These are phyloP conservation scores for Ganoderma meredithae DNA, from an alignment of 1,284 basidiomycete genomes.

Conservation along the genomic window DNA sequence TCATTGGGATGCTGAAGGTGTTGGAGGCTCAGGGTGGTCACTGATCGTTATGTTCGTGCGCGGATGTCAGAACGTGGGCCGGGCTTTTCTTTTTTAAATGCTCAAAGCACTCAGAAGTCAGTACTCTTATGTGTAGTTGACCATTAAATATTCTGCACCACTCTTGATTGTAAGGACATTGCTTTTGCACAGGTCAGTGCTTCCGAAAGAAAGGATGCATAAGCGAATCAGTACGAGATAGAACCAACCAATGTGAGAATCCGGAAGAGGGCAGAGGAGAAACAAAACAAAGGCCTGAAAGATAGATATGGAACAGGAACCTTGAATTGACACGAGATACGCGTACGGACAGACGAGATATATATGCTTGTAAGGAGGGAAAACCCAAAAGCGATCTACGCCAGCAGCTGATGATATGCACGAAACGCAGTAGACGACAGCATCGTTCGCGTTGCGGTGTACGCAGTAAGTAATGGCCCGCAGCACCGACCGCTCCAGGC, in stretches of 20 bases:
- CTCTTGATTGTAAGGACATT: too few relatives aligned
- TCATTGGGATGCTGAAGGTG: constrained; percentile 63
- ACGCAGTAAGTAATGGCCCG: constrained; percentile 15
- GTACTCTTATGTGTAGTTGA: too few relatives aligned
- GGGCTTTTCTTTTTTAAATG: background rate
- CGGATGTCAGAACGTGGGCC: background rate
- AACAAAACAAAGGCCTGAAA: background rate
- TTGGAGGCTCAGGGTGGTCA: constrained; percentile 39
- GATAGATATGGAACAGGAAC: background rate
- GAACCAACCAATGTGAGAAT: background rate
- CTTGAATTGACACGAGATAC: constrained; percentile 7
- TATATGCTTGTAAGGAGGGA: too few relatives aligned
- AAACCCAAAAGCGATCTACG: constrained; percentile 25
- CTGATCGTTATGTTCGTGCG: background rate
- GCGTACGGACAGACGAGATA: constrained; percentile 1
- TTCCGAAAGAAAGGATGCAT: too few relatives aligned
- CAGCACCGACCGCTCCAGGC: constrained; percentile 18
- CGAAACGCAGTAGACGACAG: constrained; percentile 3
- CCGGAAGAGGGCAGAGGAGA: background rate
- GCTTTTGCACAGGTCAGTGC: too few relatives aligned
- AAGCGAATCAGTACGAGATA: too few relatives aligned
- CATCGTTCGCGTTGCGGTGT: constrained; percentile 9
- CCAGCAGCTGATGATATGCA: constrained; percentile 24
- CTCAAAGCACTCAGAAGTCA: too few relatives aligned
- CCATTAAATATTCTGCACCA: too few relatives aligned